Conservation (phyloP, 139 green algal genomes). For the Edaphochlamys debaryana region DNA sequence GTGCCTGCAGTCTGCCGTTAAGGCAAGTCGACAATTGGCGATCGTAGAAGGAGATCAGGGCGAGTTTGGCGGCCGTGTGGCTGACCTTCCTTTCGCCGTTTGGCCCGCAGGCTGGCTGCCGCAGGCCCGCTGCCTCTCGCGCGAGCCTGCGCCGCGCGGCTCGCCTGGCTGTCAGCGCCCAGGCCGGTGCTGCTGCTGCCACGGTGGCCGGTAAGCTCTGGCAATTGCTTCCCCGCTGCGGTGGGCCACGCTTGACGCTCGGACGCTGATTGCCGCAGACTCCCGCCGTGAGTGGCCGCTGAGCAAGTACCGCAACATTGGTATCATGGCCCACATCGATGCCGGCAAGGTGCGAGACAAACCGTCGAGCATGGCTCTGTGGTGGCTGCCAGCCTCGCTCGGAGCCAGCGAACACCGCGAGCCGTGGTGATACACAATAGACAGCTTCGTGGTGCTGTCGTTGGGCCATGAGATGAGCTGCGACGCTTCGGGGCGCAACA, state of each 20-base stretch:
- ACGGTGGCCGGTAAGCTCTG: background rate
- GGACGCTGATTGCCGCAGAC: background rate
- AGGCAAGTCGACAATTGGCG: constrained; percentile 13
- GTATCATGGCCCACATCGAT: constrained; percentile 99
- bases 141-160: constrained; percentile 8
- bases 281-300: constrained; percentile 67
- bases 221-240: background rate
- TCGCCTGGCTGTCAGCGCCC: background rate
- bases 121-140: constrained; percentile 7
- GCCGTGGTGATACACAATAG: too few relatives aligned
- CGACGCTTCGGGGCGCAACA: too few relatives aligned
- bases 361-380: too few relatives aligned
- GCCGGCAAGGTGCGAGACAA: constrained; percentile 82
- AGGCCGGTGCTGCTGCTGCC: background rate
- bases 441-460: too few relatives aligned
- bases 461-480: too few relatives aligned
- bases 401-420: too few relatives aligned
- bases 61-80: too few relatives aligned
- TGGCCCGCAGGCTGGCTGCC: constrained; percentile 24
- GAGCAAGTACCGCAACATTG: constrained; percentile 98
- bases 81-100: background rate
- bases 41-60: too few relatives aligned
- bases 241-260: too few relatives aligned
- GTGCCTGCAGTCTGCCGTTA: constrained; percentile 27
- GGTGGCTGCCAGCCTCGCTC: too few relatives aligned